Percentiles rank a stretch among this genome's conserved stretches.
These are phyloP conservation scores for Lepiota brunneoincarnata DNA, from an alignment of 768 basidiomycete genomes.

Conservation along the genomic window DNA sequence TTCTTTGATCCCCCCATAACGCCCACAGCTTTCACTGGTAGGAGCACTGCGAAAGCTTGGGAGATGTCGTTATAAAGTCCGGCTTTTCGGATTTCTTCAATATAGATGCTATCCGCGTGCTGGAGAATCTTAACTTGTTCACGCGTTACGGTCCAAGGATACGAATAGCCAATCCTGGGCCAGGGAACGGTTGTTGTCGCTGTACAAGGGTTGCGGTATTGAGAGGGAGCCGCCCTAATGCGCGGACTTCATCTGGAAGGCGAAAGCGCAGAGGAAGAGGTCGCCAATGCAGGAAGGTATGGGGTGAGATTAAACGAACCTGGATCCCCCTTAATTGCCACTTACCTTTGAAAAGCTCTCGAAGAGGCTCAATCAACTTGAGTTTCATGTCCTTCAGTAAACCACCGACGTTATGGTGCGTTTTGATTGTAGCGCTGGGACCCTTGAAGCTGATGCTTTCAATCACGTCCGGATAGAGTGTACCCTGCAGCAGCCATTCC, in stretches of 20 bases:
- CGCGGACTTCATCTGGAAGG: slow-evolving; percentile 86
- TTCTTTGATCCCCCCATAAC: slow-evolving; percentile 96
- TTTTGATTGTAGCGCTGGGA: slow-evolving; percentile 98
- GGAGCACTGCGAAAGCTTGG: slow-evolving; percentile 93
- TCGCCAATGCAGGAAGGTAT: slow-evolving; percentile 4
- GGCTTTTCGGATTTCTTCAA: slow-evolving; percentile 95
- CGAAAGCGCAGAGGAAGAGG: slow-evolving; percentile 4
- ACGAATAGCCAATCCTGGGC: slow-evolving; percentile 96
- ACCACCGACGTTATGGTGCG: slow-evolving; percentile 98
- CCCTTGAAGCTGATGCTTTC: slow-evolving; percentile 99
- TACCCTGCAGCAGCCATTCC: slow-evolving; percentile 97
- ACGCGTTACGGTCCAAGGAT: slow-evolving; percentile 92
- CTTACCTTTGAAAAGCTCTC: slow-evolving; percentile 97
- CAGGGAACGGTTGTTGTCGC: slow-evolving; percentile 98
- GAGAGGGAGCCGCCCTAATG: slow-evolving; percentile 82
- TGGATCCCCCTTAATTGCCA: neutral
- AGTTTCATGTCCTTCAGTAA: slow-evolving; percentile 97
- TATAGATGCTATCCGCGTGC: slow-evolving; percentile 92
- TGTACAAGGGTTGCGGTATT: slow-evolving; percentile 94
- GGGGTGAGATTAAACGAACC: slow-evolving; percentile 4
- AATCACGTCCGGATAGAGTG: slow-evolving; percentile 98
- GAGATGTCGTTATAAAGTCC: slow-evolving; percentile 90
- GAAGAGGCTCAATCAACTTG: slow-evolving; percentile 95
- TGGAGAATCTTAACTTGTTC: slow-evolving; percentile 91
- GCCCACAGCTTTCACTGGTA: slow-evolving; percentile 96